phyloP scores from a whole-genome alignment of 176 grass and related monocot genomes.

The Raddia guianensis region DNA sequence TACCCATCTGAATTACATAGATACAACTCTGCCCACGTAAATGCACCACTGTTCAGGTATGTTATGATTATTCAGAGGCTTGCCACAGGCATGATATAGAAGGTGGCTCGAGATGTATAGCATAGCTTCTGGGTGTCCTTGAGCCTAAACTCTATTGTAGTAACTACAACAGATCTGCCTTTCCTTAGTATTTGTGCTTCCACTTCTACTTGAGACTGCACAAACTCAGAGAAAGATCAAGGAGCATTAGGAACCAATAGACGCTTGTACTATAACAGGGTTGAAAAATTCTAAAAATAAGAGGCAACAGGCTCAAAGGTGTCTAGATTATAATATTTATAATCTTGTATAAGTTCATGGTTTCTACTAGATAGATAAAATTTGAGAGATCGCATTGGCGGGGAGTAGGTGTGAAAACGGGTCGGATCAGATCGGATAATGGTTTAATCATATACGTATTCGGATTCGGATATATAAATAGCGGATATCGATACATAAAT shows the following conservation, averaged over 20 bases:
- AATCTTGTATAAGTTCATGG: background rate
- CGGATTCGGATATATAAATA: too few relatives aligned
- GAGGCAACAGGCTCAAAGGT: background rate
- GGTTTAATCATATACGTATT: too few relatives aligned
- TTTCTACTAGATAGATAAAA: background rate
- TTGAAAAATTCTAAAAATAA: background rate
- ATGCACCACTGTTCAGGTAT: background rate
- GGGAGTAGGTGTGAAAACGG: background rate
- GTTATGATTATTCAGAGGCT: slow-evolving; percentile 27
- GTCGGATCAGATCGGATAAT: too few relatives aligned
- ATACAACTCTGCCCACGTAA: background rate
- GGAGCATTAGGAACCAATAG: background rate
- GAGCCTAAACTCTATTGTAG: slow-evolving; percentile 44
- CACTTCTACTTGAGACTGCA: slow-evolving; percentile 55
- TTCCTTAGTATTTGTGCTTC: slow-evolving; percentile 48
- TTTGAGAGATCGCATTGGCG: background rate
- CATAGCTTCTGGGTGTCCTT: slow-evolving; percentile 51
- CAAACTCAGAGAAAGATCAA: background rate
- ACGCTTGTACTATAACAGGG: background rate
- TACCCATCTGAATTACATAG: background rate
- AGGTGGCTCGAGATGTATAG: slow-evolving; percentile 51
- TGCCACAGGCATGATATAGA: slow-evolving; percentile 46
- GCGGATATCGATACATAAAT: too few relatives aligned
- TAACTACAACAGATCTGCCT: slow-evolving; percentile 51
- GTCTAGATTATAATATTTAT: background rate